Conservation (phyloP, 768 basidiomycete species). For the Fibroporia radiculosa region DNA sequence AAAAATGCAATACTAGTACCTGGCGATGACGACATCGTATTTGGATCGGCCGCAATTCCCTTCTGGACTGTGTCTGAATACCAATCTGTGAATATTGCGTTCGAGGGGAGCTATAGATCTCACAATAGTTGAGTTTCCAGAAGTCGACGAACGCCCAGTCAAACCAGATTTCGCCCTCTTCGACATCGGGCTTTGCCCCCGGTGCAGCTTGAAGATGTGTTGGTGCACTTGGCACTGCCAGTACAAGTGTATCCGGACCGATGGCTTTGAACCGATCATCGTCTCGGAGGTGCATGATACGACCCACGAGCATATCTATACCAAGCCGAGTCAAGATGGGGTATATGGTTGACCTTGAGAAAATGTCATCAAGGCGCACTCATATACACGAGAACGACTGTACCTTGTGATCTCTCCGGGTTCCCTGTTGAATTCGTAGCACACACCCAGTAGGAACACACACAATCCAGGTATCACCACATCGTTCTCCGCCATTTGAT, state of each 20-base stretch:
- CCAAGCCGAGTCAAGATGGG: slow-evolving; percentile 88
- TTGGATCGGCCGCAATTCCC: slow-evolving; percentile 62
- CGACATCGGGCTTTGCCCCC: slow-evolving; percentile 29
- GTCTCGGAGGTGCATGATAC: slow-evolving; percentile 82
- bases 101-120: slow-evolving; percentile 23
- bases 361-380: not conserved
- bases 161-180: slow-evolving; percentile 88
- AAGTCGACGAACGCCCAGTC: slow-evolving; percentile 98
- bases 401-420: slow-evolving; percentile 94
- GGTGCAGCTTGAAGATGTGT: slow-evolving; percentile 20
- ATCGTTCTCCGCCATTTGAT: slow-evolving; percentile 82
- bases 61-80: slow-evolving; percentile 66
- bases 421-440: slow-evolving; percentile 95
- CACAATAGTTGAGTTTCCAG: slow-evolving; percentile 98
- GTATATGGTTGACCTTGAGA: slow-evolving; percentile 66
- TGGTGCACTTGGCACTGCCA: slow-evolving; percentile 35
- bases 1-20: slow-evolving; percentile 27
- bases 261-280: slow-evolving; percentile 90
- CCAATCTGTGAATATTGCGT: not conserved
- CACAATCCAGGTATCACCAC: slow-evolving; percentile 84
- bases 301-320: slow-evolving; percentile 79
- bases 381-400: not conserved
- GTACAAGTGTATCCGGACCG: slow-evolving; percentile 76
- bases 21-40: slow-evolving; percentile 50
- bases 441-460: slow-evolving; percentile 84